Evolutionary conservation across 768 basidiomycete genomes (phyloP).

Genomic region (Mycena metata): DNA sequence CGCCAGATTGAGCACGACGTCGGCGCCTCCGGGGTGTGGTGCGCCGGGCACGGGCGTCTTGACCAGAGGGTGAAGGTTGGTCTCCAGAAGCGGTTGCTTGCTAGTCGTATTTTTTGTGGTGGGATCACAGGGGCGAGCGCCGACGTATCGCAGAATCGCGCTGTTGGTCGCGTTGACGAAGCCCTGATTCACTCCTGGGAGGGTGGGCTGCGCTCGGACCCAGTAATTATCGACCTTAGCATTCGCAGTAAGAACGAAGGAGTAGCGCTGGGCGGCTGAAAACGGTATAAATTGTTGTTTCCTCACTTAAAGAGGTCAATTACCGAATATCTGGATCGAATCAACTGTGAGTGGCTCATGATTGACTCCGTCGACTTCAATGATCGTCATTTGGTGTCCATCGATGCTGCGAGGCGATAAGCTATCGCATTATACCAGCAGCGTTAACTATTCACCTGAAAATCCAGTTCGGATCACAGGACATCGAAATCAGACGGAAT

Average conservation of each 20-base stretch:
- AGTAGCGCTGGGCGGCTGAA: slow-evolving; percentile 56
- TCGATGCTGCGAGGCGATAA: slow-evolving; percentile 39
- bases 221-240: slow-evolving; percentile 66
- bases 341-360: slow-evolving; percentile 44
- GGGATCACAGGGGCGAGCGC: slow-evolving; percentile 60
- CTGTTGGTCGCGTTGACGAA: slow-evolving; percentile 58
- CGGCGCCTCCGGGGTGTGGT: slow-evolving; percentile 50
- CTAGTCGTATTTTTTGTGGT: slow-evolving; percentile 39
- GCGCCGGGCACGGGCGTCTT: slow-evolving; percentile 48
- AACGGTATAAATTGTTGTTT: neutral
- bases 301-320: neutral
- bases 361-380: slow-evolving; percentile 57
- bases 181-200: slow-evolving; percentile 21
- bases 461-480: slow-evolving; percentile 50
- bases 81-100: slow-evolving; percentile 47
- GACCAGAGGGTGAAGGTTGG: slow-evolving; percentile 46
- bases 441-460: slow-evolving; percentile 24
- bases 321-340: slow-evolving; percentile 36
- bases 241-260: slow-evolving; percentile 59
- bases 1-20: slow-evolving; percentile 44
- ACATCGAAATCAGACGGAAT: slow-evolving; percentile 28
- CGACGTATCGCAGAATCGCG: slow-evolving; percentile 66
- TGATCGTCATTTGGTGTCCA: slow-evolving; percentile 47
- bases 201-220: slow-evolving; percentile 52
- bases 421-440: neutral